These are phyloP conservation scores for Pseudopyricularia javanii DNA, from an alignment of 2,329 filamentous ascomycete genomes.

Conservation along the genomic window DNA sequence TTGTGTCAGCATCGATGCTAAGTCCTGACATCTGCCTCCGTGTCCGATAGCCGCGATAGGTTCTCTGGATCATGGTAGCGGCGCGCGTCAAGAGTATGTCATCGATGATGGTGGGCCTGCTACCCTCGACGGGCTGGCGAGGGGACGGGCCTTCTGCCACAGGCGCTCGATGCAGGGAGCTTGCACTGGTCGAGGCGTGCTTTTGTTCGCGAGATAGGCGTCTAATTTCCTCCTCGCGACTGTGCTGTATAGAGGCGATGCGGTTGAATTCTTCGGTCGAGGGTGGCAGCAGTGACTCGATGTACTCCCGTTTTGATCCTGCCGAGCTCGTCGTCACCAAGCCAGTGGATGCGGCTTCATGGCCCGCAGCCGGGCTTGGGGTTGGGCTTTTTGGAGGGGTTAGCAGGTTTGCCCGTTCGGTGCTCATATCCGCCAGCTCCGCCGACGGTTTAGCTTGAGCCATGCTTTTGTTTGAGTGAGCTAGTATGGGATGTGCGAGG, in stretches of 20 bases:
- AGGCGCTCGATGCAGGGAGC: neutral
- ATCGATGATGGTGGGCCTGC: constrained; percentile 6
- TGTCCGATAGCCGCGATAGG: constrained; percentile 65
- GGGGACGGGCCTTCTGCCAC: neutral
- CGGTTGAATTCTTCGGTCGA: constrained; percentile 31
- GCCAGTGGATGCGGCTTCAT: neutral
- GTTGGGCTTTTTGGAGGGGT: neutral
- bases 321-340: constrained; percentile 6
- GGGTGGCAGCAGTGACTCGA: constrained; percentile 36
- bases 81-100: constrained; percentile 25
- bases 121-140: neutral
- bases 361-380: neutral
- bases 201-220: constrained; percentile 25
- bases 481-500: neutral
- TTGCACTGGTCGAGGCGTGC: neutral
- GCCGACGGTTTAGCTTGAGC: neutral
- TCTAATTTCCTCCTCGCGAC: constrained; percentile 29
- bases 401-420: neutral
- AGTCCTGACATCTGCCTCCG: constrained; percentile 60
- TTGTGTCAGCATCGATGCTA: constrained; percentile 53
- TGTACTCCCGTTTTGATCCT: constrained; percentile 26
- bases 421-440: neutral
- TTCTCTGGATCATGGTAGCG: constrained; percentile 51
- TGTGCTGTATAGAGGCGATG: constrained; percentile 35
- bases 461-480: neutral